Conservation (phyloP, 2,329 filamentous ascomycete genomes). For the Cladosporium sp. region DNA sequence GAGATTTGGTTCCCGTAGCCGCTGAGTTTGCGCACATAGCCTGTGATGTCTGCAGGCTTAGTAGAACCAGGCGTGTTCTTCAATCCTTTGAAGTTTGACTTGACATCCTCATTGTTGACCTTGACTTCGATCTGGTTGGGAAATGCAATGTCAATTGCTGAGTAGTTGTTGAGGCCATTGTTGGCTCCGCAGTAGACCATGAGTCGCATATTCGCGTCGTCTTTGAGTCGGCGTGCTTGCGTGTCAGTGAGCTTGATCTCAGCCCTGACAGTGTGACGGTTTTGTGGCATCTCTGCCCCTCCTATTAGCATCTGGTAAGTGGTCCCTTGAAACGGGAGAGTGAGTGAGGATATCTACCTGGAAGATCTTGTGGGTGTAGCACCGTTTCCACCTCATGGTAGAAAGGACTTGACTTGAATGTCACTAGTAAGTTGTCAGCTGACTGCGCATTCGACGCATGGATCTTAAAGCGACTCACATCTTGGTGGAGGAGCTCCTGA, state of each 20-base stretch:
- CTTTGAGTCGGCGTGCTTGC: slow-evolving; percentile 52
- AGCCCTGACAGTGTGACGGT: slow-evolving; percentile 56
- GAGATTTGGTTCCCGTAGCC: slow-evolving; percentile 71
- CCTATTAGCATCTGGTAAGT: slow-evolving; percentile 30
- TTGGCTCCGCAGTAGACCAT: slow-evolving; percentile 75
- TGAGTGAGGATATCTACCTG: slow-evolving; percentile 53
- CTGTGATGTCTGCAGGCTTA: slow-evolving; percentile 85
- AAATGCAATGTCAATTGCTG: slow-evolving; percentile 70
- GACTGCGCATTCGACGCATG: background rate
- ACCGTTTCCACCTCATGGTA: slow-evolving; percentile 67
- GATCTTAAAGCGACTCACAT: background rate
- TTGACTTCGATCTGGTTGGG: slow-evolving; percentile 90
- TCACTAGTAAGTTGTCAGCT: slow-evolving; percentile 6
- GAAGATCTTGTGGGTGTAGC: slow-evolving; percentile 62
- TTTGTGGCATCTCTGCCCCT: slow-evolving; percentile 53
- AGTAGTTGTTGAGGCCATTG: slow-evolving; percentile 51
- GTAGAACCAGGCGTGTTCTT: slow-evolving; percentile 97
- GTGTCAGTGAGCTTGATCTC: slow-evolving; percentile 55
- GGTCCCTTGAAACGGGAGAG: slow-evolving; percentile 14
- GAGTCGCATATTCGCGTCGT: slow-evolving; percentile 62
- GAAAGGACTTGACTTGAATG: slow-evolving; percentile 75
- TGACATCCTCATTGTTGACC: slow-evolving; percentile 81
- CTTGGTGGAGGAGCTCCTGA: slow-evolving; percentile 4
- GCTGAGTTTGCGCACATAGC: slow-evolving; percentile 64
- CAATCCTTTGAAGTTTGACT: slow-evolving; percentile 86